Base-by-base conservation (phyloP, 1,284 basidiomycete genomes). In the Ganoderma lingzhi region DNA sequence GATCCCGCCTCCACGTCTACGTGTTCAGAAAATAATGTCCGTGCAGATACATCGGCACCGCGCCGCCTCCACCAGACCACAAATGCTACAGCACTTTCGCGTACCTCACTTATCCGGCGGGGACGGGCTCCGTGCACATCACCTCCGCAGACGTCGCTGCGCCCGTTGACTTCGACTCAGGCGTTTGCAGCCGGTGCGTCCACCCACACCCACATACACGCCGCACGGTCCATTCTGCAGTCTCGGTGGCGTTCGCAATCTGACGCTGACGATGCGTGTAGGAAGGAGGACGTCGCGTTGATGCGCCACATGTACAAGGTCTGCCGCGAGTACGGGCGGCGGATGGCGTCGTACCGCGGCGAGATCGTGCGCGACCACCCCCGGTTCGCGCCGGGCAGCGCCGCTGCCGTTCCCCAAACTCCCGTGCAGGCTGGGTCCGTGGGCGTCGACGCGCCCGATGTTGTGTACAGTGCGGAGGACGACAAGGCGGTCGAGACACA, bases 251-350 rank as follows among this genome's bases (percentile, higher is more conserved):
- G n/a, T 30, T 30, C 12, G 23, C 51, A 10, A n/a, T 45, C 51
- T 8, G 51, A 30, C 23, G 51, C 12, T n/a, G 9, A 39, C 14
- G 35, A 32, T 19, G 1, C 28, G 28, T 6, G 8, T 30, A 39
- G 60, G 19, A 45, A 60, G n/a, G 85, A 84, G 3, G 91, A 92
- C 75, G 45, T 92, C 2, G 83, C 81, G 2, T 79, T 85, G 14
- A 76, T 89, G 69, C 79, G 84, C 63, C 89, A 87, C 84, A 80
- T 75, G 0, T 93, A 90, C 76, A 93, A 92, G 76, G 84, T 82
- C 70, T 70, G 79, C 30, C 81, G 88, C n/a, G 91, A 92, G 77
- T 76, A 88, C 45, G 84, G 82, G 2, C 84, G 91, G 28, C 86
- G 90, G 2, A 85, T 91, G 84, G 80, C 82, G 0, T 77, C 78